phyloP scores from a whole-genome alignment of 78 protist genomes.

The Diacronema lutheri region DNA sequence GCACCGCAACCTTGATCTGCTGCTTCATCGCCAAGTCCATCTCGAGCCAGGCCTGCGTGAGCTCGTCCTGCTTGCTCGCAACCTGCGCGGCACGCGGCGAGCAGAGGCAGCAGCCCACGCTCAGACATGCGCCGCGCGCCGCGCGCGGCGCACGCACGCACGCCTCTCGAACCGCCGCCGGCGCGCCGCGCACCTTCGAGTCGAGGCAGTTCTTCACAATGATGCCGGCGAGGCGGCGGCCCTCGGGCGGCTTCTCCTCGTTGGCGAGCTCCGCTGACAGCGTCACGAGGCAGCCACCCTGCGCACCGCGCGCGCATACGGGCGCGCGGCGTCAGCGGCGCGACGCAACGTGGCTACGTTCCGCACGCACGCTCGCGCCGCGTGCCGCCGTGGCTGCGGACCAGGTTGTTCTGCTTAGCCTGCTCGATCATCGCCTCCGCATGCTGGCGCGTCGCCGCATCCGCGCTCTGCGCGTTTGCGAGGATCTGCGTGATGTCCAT shows the following conservation, averaged over 20 bases:
- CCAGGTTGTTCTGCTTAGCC: conserved; percentile 6
- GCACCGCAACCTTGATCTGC: conserved; percentile 8
- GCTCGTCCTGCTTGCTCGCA: background rate
- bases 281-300: background rate
- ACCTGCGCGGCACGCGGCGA: too few species aligned
- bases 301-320: background rate
- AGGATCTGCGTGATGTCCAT: background rate
- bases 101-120: too few species aligned
- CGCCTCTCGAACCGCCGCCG: too few species aligned
- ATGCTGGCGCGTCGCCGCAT: background rate
- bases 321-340: background rate
- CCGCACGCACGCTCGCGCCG: background rate
- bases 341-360: background rate
- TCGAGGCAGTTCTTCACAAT: conserved; percentile 45
- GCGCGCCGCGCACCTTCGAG: background rate
- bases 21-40: background rate
- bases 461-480: background rate
- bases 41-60: conserved; percentile 27
- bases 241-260: background rate
- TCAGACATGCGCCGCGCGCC: background rate
- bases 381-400: background rate
- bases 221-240: conserved; percentile 45
- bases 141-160: too few species aligned
- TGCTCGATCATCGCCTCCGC: conserved; percentile 10
- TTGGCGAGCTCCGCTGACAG: conserved; percentile 23